Evolutionary conservation across 768 basidiomycete species (phyloP).

Genomic region (Serendipita indica): DNA sequence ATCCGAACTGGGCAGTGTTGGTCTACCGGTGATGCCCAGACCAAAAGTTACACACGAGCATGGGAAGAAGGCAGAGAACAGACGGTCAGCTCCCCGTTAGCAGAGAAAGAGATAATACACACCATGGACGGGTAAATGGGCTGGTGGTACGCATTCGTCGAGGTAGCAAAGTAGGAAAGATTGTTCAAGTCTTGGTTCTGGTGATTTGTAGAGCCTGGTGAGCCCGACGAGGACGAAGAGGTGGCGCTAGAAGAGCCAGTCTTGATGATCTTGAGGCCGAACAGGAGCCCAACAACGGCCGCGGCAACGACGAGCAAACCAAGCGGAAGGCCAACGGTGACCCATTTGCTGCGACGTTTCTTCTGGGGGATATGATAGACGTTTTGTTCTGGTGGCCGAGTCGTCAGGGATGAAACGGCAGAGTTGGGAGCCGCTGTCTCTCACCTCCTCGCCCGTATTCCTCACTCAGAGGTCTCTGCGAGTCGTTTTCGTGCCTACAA

Average conservation of each 20-base stretch:
- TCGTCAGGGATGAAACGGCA: neutral
- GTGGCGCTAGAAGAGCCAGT: conserved; percentile 13
- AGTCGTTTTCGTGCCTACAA: neutral
- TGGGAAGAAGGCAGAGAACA: neutral
- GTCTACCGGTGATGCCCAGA: too few relatives aligned
- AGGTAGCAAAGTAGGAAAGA: conserved; percentile 21
- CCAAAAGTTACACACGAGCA: neutral
- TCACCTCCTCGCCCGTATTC: neutral
- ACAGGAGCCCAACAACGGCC: conserved; percentile 29
- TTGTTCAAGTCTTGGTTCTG: conserved; percentile 23
- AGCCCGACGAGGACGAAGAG: conserved; percentile 10
- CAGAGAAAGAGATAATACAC: too few relatives aligned
- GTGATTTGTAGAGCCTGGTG: conserved; percentile 10
- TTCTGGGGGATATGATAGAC: conserved; percentile 7
- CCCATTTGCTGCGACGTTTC: conserved; percentile 7
- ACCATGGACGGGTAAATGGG: conserved; percentile 14
- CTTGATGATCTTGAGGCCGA: conserved; percentile 20
- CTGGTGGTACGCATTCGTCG: conserved; percentile 22
- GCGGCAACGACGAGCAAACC: conserved; percentile 23
- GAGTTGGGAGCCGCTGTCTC: neutral
- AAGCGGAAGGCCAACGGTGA: conserved; percentile 18
- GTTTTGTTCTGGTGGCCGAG: conserved; percentile 5
- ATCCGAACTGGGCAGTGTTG: conserved; percentile 24
- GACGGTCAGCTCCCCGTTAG: neutral
- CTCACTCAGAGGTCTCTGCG: neutral